Conservation (phyloP, 306 rosid genomes). For the Purshia tridentata region DNA sequence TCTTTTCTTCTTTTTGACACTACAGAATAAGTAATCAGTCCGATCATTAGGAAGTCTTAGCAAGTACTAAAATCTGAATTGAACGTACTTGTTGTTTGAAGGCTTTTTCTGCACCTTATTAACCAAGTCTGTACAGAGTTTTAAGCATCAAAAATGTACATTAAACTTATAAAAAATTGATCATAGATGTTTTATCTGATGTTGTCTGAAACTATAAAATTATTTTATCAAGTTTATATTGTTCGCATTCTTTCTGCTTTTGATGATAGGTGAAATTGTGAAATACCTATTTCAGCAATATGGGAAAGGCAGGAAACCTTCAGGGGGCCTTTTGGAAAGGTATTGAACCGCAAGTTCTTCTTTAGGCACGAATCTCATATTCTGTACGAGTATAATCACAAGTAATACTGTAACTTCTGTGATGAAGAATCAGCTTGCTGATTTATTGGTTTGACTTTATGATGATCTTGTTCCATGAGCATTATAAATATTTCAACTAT, state of each 20-base stretch:
- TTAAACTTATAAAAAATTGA: too few species aligned
- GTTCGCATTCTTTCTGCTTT: conserved; percentile 26
- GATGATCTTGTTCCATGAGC: too few species aligned
- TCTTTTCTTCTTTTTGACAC: background rate
- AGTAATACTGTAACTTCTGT: conserved; percentile 8
- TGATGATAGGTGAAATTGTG: conserved; percentile 75
- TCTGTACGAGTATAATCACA: background rate
- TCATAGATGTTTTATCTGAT: conserved; percentile 1
- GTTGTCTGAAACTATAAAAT: background rate
- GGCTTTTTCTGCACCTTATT: too few species aligned
- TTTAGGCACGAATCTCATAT: background rate
- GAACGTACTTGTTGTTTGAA: background rate
- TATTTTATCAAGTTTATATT: background rate
- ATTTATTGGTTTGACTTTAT: conserved; percentile 6
- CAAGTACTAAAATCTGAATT: background rate
- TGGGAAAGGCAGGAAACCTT: conserved; percentile 72
- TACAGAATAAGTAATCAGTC: background rate
- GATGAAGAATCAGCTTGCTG: background rate
- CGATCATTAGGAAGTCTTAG: background rate
- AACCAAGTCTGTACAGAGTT: too few species aligned
- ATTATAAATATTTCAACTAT: background rate
- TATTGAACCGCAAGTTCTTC: conserved; percentile 29
- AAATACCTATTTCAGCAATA: conserved; percentile 72
- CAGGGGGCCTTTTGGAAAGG: conserved; percentile 81
- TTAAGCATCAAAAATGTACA: too few species aligned